Percentiles rank a stretch among this genome's conserved stretches.
phyloP scores from a whole-genome alignment of 495 filamentous ascomycete species.

The Hyaloscypha hepaticicola region DNA sequence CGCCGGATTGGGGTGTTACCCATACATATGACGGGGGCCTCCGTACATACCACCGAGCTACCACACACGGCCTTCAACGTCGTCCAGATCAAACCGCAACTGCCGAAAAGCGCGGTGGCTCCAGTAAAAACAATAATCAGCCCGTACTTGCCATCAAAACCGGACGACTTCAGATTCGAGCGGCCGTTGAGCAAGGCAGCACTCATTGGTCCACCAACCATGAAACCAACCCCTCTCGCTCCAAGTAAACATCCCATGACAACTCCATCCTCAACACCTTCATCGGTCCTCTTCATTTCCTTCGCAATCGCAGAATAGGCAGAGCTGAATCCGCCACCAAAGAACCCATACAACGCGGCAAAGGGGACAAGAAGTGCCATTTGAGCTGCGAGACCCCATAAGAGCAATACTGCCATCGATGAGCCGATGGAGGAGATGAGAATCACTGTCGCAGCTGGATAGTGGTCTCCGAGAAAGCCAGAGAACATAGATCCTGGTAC shows the following conservation, averaged over 20 bases:
- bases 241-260: slow-evolving; percentile 47
- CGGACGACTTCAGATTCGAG: slow-evolving; percentile 33
- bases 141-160: slow-evolving; percentile 54
- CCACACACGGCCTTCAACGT: slow-evolving; percentile 12
- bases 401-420: slow-evolving; percentile 55
- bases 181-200: slow-evolving; percentile 47
- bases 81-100: slow-evolving; percentile 33
- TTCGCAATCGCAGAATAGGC: slow-evolving; percentile 63
- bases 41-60: too few relatives aligned
- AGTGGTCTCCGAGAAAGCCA: slow-evolving; percentile 58
- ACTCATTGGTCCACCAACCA: slow-evolving; percentile 59
- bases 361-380: slow-evolving; percentile 61
- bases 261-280: slow-evolving; percentile 49
- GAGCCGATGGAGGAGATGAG: slow-evolving; percentile 57
- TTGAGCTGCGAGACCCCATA: slow-evolving; percentile 63
- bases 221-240: slow-evolving; percentile 66
- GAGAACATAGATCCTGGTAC: slow-evolving; percentile 58
- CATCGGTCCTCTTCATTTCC: slow-evolving; percentile 39
- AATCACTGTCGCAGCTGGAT: slow-evolving; percentile 59
- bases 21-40: too few relatives aligned
- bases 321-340: slow-evolving; percentile 60
- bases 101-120: slow-evolving; percentile 50
- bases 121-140: slow-evolving; percentile 55
- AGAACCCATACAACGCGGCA: slow-evolving; percentile 65
- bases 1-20: too few relatives aligned